phyloP scores from a whole-genome alignment of 768 basidiomycete genomes.

The Suillus variegatus region DNA sequence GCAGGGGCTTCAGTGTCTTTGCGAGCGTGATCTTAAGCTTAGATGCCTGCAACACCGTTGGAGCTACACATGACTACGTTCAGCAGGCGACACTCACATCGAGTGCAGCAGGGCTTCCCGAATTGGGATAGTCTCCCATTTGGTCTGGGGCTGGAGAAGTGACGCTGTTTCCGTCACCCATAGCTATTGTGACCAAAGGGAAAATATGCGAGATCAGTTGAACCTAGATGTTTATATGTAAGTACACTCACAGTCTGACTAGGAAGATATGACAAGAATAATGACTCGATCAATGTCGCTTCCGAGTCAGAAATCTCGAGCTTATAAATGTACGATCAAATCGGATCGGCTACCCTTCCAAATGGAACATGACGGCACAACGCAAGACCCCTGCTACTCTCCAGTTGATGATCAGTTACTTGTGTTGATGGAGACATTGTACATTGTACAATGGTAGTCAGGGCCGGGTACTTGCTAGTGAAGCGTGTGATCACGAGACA shows the following conservation, averaged over 20 bases:
- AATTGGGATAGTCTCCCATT: background rate
- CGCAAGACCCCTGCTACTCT: background rate
- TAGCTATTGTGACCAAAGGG: background rate
- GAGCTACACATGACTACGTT: background rate
- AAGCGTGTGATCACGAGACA: no score
- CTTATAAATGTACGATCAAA: background rate
- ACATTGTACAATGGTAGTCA: no score
- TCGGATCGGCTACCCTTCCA: background rate
- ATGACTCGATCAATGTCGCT: background rate
- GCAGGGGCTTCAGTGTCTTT: conserved; percentile 50
- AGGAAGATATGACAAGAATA: background rate
- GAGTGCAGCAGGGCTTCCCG: conserved; percentile 7
- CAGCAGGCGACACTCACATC: conserved; percentile 20
- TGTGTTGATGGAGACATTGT: no score
- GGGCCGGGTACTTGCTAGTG: no score
- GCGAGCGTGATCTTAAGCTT: conserved; percentile 51
- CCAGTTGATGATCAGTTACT: no score
- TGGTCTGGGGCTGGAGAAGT: background rate
- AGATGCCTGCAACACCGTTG: conserved; percentile 44
- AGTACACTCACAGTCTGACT: background rate
- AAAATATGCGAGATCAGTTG: background rate
- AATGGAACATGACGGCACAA: conserved; percentile 20
- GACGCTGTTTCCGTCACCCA: background rate
- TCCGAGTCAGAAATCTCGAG: background rate
- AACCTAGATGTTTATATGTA: background rate